These are phyloP conservation scores for Cryptosporidium canis DNA, from an alignment of 169 alveolate species.

Conservation along the genomic window DNA sequence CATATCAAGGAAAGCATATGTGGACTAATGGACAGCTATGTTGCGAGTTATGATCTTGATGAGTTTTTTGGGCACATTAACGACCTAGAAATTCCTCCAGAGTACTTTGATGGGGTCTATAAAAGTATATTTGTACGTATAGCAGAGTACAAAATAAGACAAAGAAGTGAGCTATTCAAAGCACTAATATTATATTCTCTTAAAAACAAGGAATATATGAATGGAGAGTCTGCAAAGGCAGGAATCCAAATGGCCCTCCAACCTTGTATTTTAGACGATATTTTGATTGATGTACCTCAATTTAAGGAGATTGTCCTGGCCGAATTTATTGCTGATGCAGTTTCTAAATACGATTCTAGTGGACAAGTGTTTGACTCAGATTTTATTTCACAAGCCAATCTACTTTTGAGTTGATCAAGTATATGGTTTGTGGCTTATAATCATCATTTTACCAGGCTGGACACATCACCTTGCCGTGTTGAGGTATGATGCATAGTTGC, in stretches of 20 bases:
- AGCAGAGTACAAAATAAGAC: conserved; percentile 59
- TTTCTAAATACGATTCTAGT: conserved; percentile 30
- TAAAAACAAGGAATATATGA: conserved; percentile 45
- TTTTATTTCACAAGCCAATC: conserved; percentile 35
- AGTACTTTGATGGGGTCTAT: conserved; percentile 33
- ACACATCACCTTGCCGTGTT: neutral
- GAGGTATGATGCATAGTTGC: neutral
- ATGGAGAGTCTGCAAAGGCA: conserved; percentile 63
- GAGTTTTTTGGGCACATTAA: conserved; percentile 48
- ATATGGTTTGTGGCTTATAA: neutral
- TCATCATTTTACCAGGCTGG: neutral
- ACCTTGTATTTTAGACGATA: conserved; percentile 28
- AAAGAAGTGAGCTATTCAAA: conserved; percentile 51
- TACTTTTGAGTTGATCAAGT: conserved; percentile 17
- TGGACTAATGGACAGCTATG: conserved; percentile 64
- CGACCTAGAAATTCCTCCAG: conserved; percentile 51
- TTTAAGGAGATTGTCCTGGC: conserved; percentile 61
- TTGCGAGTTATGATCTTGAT: conserved; percentile 63
- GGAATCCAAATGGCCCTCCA: conserved; percentile 65
- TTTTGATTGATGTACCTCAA: conserved; percentile 58
- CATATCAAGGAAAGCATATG: conserved; percentile 60
- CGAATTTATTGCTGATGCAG: conserved; percentile 51
- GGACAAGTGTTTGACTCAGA: conserved; percentile 41
- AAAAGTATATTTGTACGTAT: conserved; percentile 66
- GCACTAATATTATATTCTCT: conserved; percentile 47